A percentile compares a stretch with the other conserved stretches of the same genome.
Conservation (phyloP, 768 basidiomycete species). For the Pilatotrama ljubarskyi region DNA sequence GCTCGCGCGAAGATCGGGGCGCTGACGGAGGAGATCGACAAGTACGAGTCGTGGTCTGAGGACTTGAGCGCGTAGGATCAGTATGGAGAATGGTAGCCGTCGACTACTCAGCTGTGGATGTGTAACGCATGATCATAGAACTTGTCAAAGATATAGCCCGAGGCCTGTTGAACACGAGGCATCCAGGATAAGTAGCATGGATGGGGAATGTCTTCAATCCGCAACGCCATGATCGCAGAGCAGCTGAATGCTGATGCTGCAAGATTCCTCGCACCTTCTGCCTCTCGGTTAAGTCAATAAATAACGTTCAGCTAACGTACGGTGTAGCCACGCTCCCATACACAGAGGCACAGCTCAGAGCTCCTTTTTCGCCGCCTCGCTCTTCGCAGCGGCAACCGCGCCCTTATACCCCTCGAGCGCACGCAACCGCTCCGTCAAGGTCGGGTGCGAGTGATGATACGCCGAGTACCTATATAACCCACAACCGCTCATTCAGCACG, state of each 20-base stretch:
- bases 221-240: no score
- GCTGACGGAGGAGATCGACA: slow-evolving; percentile 14
- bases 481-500: not conserved
- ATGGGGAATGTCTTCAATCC: no score
- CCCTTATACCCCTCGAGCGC: slow-evolving; percentile 57
- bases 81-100: no score
- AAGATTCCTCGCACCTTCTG: no score
- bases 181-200: no score
- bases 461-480: slow-evolving; percentile 90
- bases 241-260: no score
- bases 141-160: no score
- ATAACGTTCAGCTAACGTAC: no score
- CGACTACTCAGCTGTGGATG: no score
- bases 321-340: not conserved
- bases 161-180: no score
- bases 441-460: slow-evolving; percentile 96
- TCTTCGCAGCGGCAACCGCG: slow-evolving; percentile 4
- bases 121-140: no score
- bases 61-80: not conserved
- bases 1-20: not conserved
- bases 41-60: slow-evolving; percentile 21
- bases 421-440: slow-evolving; percentile 84
- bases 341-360: slow-evolving; percentile 13
- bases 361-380: slow-evolving; percentile 24
- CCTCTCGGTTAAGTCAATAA: no score